Conservation (phyloP, 306 rosid species). For the Delonix regia region DNA sequence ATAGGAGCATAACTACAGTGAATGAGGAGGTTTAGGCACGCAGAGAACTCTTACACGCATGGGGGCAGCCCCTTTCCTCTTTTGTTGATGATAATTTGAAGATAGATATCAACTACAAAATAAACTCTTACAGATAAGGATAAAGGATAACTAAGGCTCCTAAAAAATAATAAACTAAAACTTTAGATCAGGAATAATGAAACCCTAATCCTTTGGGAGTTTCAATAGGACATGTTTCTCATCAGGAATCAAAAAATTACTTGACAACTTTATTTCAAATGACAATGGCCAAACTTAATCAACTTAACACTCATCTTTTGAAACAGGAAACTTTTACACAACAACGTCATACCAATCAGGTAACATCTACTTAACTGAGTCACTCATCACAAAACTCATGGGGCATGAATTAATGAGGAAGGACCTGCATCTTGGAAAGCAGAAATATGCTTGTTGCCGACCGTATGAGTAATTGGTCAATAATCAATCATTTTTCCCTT, state of each 20-base stretch:
- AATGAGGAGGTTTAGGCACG: no score
- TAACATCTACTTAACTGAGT: slow-evolving; percentile 8
- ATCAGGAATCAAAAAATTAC: not conserved
- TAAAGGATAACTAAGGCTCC: not conserved
- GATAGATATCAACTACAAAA: no score
- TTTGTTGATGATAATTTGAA: no score
- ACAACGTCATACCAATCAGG: slow-evolving; percentile 7
- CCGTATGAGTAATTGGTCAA: slow-evolving; percentile 6
- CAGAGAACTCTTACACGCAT: no score
- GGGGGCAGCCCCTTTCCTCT: no score
- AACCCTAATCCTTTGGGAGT: not conserved
- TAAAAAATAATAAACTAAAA: not conserved
- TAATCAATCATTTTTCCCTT: slow-evolving; percentile 27
- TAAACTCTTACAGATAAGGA: not conserved
- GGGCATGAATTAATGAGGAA: slow-evolving; percentile 24
- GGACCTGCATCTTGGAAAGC: slow-evolving; percentile 34
- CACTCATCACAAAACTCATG: slow-evolving; percentile 30
- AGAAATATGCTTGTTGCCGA: slow-evolving; percentile 17
- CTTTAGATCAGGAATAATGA: not conserved
- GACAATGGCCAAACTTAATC: slow-evolving; percentile 19
- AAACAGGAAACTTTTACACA: slow-evolving; percentile 21
- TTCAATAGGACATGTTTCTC: not conserved
- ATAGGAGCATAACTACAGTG: not conserved
- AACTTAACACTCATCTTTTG: not conserved
- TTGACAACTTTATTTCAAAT: not conserved